These are phyloP conservation scores for Paspalum notatum DNA, from an alignment of 176 grass and related monocot genomes.

Conservation along the genomic window DNA sequence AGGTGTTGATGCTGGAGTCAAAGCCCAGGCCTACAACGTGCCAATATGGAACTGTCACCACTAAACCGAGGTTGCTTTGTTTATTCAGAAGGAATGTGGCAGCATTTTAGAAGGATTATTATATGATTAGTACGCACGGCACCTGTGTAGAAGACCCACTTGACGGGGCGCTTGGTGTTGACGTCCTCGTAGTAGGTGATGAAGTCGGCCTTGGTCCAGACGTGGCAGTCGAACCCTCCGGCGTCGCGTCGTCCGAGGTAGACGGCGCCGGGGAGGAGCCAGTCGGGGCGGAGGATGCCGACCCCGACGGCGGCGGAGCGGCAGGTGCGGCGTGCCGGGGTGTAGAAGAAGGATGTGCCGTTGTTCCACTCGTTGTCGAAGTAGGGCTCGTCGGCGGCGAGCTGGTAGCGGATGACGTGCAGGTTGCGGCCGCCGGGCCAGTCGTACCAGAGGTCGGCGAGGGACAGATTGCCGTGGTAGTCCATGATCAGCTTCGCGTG, in stretches of 20 bases:
- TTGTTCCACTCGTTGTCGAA: slow-evolving; percentile 83
- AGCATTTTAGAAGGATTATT: no score
- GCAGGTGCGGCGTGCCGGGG: slow-evolving; percentile 42
- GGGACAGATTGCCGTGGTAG: slow-evolving; percentile 55
- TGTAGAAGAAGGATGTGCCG: slow-evolving; percentile 75
- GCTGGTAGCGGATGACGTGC: slow-evolving; percentile 62
- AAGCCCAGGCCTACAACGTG: no score
- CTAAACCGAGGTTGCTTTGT: no score
- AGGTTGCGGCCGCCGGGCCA: slow-evolving; percentile 80
- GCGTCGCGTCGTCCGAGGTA: slow-evolving; percentile 59
- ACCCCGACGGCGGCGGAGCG: slow-evolving; percentile 49
- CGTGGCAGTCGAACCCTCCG: slow-evolving; percentile 63
- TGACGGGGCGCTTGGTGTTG: slow-evolving; percentile 55
- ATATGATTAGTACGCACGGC: no score
- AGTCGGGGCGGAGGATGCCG: slow-evolving; percentile 66
- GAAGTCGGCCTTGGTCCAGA: slow-evolving; percentile 71
- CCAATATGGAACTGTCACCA: no score
- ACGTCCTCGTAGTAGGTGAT: slow-evolving; percentile 82
- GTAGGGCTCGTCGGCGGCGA: slow-evolving; percentile 47
- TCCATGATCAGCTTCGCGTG: slow-evolving; percentile 61
- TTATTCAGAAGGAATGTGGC: no score
- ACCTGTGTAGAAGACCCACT: slow-evolving; percentile 75
- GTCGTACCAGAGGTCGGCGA: slow-evolving; percentile 77
- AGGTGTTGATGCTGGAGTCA: no score
- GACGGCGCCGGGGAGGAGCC: slow-evolving; percentile 42